These are phyloP conservation scores for Lentinula detonsa DNA, from an alignment of 768 basidiomycete genomes.

Conservation along the genomic window DNA sequence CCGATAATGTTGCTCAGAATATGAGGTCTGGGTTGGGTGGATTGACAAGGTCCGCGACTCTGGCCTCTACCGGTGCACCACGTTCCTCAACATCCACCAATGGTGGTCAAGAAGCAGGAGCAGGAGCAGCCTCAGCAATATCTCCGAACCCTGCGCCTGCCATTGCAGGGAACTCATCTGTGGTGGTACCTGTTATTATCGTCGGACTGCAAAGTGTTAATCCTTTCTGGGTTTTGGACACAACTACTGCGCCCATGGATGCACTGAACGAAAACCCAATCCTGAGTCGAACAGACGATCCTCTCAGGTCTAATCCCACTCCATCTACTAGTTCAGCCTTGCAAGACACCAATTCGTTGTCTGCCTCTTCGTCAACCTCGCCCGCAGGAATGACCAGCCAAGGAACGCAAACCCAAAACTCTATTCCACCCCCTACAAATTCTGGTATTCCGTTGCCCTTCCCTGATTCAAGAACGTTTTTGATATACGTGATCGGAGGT, in stretches of 20 bases:
- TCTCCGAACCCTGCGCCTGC: background rate
- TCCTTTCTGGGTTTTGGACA: slow-evolving; percentile 13
- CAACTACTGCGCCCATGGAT: background rate
- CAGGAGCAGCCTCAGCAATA: background rate
- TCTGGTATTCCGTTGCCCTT: slow-evolving; percentile 6
- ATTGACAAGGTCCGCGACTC: slow-evolving; percentile 11
- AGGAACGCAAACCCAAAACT: background rate
- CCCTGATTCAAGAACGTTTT: slow-evolving; percentile 58
- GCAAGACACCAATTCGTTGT: background rate
- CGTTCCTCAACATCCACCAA: background rate
- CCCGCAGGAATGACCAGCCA: background rate
- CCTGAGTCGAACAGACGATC: slow-evolving; percentile 60
- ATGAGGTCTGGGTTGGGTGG: slow-evolving; percentile 8
- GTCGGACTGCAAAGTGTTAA: slow-evolving; percentile 77
- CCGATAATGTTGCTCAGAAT: slow-evolving; percentile 4
- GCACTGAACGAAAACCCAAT: slow-evolving; percentile 23
- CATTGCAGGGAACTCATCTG: slow-evolving; percentile 17
- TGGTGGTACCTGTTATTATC: slow-evolving; percentile 78
- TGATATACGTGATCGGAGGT: slow-evolving; percentile 90
- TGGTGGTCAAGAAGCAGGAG: background rate
- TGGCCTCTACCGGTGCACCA: background rate
- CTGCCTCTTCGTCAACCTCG: background rate
- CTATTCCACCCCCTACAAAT: background rate
- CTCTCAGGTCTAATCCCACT: slow-evolving; percentile 33
- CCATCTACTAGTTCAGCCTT: background rate